These are phyloP conservation scores for Irpex rosettiformis DNA, from an alignment of 1,284 basidiomycete species.

Conservation along the genomic window DNA sequence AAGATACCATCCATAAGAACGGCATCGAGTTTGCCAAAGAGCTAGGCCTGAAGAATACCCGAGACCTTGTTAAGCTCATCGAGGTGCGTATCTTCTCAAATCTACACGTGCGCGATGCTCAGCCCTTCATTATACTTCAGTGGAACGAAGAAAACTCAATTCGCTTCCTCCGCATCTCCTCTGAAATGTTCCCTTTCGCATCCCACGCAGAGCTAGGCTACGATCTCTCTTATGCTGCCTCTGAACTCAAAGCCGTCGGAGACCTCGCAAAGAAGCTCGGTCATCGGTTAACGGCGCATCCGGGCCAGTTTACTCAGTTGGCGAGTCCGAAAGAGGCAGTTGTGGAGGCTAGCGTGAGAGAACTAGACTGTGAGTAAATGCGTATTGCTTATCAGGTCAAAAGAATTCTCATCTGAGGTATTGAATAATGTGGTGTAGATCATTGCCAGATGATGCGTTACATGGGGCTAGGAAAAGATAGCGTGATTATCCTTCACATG, in stretches of 20 bases:
- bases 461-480: constrained; percentile 75
- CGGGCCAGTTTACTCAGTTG: constrained; percentile 82
- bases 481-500: constrained; percentile 79
- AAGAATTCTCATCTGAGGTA: too few relatives aligned
- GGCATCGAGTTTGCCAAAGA: constrained; percentile 77
- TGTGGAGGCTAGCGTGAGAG: constrained; percentile 71
- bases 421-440: too few relatives aligned
- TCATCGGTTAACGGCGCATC: constrained; percentile 84
- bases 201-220: constrained; percentile 83
- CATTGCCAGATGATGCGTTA: constrained; percentile 84
- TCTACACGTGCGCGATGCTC: not conserved
- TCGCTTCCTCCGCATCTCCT: constrained; percentile 80
- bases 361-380: constrained; percentile 58
- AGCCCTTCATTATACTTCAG: constrained; percentile 28
- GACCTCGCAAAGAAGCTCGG: constrained; percentile 73
- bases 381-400: too few relatives aligned
- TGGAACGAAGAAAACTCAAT: constrained; percentile 84
- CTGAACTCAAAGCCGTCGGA: constrained; percentile 57
- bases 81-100: constrained; percentile 19
- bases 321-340: constrained; percentile 76
- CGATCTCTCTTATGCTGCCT: constrained; percentile 64
- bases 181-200: constrained; percentile 90
- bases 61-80: constrained; percentile 71
- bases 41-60: constrained; percentile 70
- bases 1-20: constrained; percentile 78